phyloP scores from a whole-genome alignment of 108 stramenopile genomes.

The Asterionellopsis glacialis region DNA sequence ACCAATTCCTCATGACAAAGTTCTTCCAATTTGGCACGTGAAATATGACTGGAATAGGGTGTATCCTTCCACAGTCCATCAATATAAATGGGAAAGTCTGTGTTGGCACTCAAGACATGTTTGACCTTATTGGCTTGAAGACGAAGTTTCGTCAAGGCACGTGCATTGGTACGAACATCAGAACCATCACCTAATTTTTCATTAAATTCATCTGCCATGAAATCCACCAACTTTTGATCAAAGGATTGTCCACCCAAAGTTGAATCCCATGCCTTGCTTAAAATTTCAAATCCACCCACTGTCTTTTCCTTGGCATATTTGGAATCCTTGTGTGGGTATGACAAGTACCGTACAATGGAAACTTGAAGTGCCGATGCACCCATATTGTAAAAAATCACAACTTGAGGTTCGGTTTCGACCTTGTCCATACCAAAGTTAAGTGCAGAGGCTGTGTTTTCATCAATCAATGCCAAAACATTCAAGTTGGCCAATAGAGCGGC shows the following conservation, averaged over 20 bases:
- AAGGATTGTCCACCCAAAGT: conserved; percentile 87
- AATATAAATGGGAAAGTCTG: conserved; percentile 92
- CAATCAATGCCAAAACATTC: conserved; percentile 92
- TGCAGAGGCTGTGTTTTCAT: conserved; percentile 98
- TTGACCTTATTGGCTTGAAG: conserved; percentile 97
- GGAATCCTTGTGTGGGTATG: conserved; percentile 57
- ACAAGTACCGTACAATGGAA: conserved; percentile 67
- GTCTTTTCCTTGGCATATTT: conserved; percentile 79
- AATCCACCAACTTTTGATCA: conserved; percentile 87
- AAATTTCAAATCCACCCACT: conserved; percentile 89
- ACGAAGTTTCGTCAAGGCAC: conserved; percentile 95
- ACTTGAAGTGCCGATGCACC: conserved; percentile 92
- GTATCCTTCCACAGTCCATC: conserved; percentile 91
- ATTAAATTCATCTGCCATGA: conserved; percentile 95
- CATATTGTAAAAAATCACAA: conserved; percentile 97
- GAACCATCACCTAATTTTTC: conserved; percentile 58
- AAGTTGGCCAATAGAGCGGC: conserved; percentile 94
- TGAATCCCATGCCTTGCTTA: conserved; percentile 93
- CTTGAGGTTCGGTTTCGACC: conserved; percentile 71
- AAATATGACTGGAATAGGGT: conserved; percentile 78
- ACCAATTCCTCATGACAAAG: conserved; percentile 78
- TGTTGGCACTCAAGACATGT: conserved; percentile 96
- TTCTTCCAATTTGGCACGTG: conserved; percentile 87
- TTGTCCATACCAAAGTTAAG: conserved; percentile 97
- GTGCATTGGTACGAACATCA: conserved; percentile 77